A percentile compares a stretch with the other conserved stretches of the same genome.
Evolutionary conservation across 163 green algal species (phyloP).

Genomic region (Scenedesmus sp.): DNA sequence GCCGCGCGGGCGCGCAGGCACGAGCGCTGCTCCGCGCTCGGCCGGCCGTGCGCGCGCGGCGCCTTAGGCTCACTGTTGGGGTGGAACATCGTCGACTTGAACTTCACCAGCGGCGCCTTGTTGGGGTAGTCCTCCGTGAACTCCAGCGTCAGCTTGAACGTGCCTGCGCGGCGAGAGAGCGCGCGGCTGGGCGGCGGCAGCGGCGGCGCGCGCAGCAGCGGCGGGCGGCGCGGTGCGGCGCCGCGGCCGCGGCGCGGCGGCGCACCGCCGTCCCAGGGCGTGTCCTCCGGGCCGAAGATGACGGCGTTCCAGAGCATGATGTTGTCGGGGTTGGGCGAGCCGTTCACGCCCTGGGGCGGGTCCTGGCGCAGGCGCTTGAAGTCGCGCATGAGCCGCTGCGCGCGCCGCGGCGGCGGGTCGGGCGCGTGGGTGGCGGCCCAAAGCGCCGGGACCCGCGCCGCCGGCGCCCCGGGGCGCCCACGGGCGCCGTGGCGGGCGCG

Average conservation of each 20-base stretch:
- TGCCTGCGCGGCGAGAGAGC: constrained; percentile 65
- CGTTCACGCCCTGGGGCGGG: constrained; percentile 95
- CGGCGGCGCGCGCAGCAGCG: not conserved
- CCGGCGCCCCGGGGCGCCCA: no score
- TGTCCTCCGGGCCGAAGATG: constrained; percentile 98
- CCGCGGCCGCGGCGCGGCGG: not conserved
- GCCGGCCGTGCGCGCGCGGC: not conserved
- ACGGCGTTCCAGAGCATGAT: constrained; percentile 99
- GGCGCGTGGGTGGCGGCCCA: no score
- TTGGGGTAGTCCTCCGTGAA: constrained; percentile 95
- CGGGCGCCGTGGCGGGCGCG: no score
- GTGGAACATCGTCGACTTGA: constrained; percentile 92
- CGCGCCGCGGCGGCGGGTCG: no score
- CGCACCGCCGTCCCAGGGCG: constrained; percentile 95
- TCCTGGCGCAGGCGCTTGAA: constrained; percentile 95
- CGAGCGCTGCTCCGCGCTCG: no score
- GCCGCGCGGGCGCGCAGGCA: no score
- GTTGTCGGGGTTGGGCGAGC: constrained; percentile 91
- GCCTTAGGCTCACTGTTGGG: constrained; percentile 92
- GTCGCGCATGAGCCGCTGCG: constrained; percentile 95
- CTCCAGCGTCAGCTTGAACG: constrained; percentile 88
- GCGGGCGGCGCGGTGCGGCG: no score
- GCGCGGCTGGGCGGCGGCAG: no score
- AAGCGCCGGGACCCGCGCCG: no score
- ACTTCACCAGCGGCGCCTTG: constrained; percentile 89